These are phyloP conservation scores for Penicillium sp. DNA, from an alignment of 2,329 filamentous ascomycete species.

Conservation along the genomic window DNA sequence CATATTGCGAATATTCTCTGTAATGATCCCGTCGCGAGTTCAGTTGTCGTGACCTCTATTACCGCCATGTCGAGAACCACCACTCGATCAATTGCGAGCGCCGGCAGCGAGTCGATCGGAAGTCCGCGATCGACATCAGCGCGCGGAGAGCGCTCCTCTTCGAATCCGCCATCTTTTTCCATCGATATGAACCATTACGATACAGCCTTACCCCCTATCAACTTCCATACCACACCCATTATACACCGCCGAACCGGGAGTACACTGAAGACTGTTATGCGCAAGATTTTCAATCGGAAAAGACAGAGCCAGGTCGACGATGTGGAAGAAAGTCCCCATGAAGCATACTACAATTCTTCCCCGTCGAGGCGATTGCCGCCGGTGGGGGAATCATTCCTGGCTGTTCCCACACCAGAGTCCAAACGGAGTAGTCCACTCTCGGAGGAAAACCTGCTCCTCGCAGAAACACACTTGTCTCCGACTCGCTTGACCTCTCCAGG, in stretches of 20 bases:
- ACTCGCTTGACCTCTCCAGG: slow-evolving; percentile 22
- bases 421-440: slow-evolving; percentile 23
- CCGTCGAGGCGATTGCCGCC: slow-evolving; percentile 13
- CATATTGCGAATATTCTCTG: slow-evolving; percentile 17
- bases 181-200: slow-evolving; percentile 22
- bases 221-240: slow-evolving; percentile 25
- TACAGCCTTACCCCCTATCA: slow-evolving; percentile 33
- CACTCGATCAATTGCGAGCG: slow-evolving; percentile 18
- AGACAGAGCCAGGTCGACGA: slow-evolving; percentile 34
- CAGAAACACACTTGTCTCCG: slow-evolving; percentile 18
- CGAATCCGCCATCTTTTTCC: slow-evolving; percentile 12
- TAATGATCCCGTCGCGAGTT: slow-evolving; percentile 14
- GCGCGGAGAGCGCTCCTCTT: slow-evolving; percentile 17
- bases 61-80: slow-evolving; percentile 15
- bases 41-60: not conserved
- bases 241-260: slow-evolving; percentile 42
- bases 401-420: slow-evolving; percentile 26
- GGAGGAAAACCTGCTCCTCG: slow-evolving; percentile 19
- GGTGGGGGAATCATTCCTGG: slow-evolving; percentile 22
- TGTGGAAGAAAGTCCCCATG: slow-evolving; percentile 23
- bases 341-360: slow-evolving; percentile 16
- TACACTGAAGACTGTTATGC: slow-evolving; percentile 45
- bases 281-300: slow-evolving; percentile 44
- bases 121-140: slow-evolving; percentile 13
- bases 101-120: slow-evolving; percentile 18